Conservation (phyloP, 495 filamentous ascomycete species). For the Aspergillus hancockii region DNA sequence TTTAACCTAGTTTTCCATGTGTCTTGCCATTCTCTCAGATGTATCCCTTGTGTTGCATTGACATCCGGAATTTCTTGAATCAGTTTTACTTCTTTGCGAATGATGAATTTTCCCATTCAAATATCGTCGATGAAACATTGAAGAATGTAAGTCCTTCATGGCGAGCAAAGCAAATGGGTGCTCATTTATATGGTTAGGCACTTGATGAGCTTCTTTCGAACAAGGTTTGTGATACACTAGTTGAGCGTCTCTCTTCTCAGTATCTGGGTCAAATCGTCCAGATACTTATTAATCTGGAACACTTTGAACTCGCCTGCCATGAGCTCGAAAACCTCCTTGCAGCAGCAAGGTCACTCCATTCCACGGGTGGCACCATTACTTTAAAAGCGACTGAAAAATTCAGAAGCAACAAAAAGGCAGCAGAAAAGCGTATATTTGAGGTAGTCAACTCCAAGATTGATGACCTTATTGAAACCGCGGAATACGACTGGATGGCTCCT, state of each 20-base stretch:
- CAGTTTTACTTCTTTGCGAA: slow-evolving; percentile 96
- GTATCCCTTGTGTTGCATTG: slow-evolving; percentile 97
- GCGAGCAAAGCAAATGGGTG: not conserved
- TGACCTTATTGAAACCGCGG: slow-evolving; percentile 92
- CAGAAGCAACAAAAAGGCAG: slow-evolving; percentile 85
- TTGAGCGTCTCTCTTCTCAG: slow-evolving; percentile 85
- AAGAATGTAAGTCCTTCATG: slow-evolving; percentile 56
- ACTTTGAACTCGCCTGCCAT: slow-evolving; percentile 89
- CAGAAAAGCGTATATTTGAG: slow-evolving; percentile 97
- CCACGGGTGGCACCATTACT: slow-evolving; percentile 70
- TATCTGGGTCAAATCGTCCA: slow-evolving; percentile 97
- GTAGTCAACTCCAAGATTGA: slow-evolving; percentile 98
- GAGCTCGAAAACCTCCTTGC: slow-evolving; percentile 85
- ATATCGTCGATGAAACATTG: slow-evolving; percentile 84
- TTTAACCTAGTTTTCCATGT: slow-evolving; percentile 69
- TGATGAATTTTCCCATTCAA: slow-evolving; percentile 86
- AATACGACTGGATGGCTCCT: slow-evolving; percentile 89
- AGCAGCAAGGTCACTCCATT: slow-evolving; percentile 71
- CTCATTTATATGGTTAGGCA: slow-evolving; percentile 45
- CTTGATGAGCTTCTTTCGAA: slow-evolving; percentile 86
- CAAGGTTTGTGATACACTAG: slow-evolving; percentile 85
- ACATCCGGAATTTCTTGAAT: slow-evolving; percentile 94
- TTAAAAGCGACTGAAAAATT: slow-evolving; percentile 85
- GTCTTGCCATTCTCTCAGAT: slow-evolving; percentile 97
- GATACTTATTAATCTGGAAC: slow-evolving; percentile 95